Percentiles rank a stretch among this genome's conserved stretches.
phyloP scores from a whole-genome alignment of 2,329 filamentous ascomycete species.

The Penicillium brevicompactum region DNA sequence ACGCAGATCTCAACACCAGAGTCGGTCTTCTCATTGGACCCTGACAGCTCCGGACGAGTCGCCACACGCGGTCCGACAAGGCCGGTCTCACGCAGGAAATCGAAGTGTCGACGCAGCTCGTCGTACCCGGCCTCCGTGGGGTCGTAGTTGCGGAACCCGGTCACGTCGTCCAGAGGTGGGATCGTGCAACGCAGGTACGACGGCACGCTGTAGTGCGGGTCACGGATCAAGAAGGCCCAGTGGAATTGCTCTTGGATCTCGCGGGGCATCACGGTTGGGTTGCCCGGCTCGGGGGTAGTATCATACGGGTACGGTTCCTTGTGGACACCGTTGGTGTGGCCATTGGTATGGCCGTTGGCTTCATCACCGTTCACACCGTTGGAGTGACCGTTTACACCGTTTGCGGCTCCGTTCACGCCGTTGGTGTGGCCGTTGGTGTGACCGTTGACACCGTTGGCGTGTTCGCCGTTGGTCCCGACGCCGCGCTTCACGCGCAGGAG shows the following conservation, averaged over 20 bases:
- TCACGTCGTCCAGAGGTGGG: slow-evolving; percentile 78
- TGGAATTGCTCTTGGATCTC: slow-evolving; percentile 78
- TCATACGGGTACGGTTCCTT: slow-evolving; percentile 59
- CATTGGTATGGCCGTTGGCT: slow-evolving; percentile 8
- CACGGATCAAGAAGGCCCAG: slow-evolving; percentile 95
- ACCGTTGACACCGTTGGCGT: slow-evolving; percentile 25
- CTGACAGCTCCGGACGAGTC: slow-evolving; percentile 31
- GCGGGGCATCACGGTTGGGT: slow-evolving; percentile 82
- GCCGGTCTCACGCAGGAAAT: slow-evolving; percentile 72
- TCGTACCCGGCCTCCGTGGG: slow-evolving; percentile 86
- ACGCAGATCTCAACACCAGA: slow-evolving; percentile 70
- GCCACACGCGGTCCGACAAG: slow-evolving; percentile 71
- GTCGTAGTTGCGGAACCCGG: slow-evolving; percentile 85
- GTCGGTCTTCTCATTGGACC: slow-evolving; percentile 25
- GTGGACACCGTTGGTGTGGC: slow-evolving; percentile 14
- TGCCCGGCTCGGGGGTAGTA: slow-evolving; percentile 64
- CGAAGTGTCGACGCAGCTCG: slow-evolving; percentile 83
- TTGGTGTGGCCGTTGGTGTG: slow-evolving; percentile 28
- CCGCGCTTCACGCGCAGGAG: slow-evolving; percentile 62
- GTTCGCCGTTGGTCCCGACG: slow-evolving; percentile 48
- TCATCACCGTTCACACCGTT: slow-evolving; percentile 14
- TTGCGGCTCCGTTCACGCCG: slow-evolving; percentile 20
- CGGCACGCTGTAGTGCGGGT: slow-evolving; percentile 87
- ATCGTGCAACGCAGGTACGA: slow-evolving; percentile 94
- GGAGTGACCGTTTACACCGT: slow-evolving; percentile 13